phyloP scores from a whole-genome alignment of 2,329 filamentous ascomycete species.

The Aspergillus japonicus region DNA sequence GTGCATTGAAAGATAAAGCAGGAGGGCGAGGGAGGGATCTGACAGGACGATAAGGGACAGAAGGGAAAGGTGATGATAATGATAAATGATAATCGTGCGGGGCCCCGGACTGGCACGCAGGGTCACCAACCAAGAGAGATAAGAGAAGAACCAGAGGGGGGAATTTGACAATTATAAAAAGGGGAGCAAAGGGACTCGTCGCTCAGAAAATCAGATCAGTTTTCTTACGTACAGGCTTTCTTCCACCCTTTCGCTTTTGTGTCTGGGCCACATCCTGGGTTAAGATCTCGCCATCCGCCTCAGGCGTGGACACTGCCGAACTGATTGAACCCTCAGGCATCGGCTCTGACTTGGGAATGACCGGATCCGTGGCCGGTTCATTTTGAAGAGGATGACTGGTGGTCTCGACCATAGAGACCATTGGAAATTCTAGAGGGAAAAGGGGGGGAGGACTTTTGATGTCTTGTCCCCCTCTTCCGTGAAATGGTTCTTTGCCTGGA shows the following conservation, averaged over 20 bases:
- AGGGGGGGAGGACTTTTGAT: background rate
- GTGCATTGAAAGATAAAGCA: background rate
- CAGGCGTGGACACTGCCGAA: constrained; percentile 48
- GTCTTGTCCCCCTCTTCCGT: background rate
- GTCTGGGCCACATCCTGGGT: constrained; percentile 46
- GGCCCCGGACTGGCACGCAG: background rate
- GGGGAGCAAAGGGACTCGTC: constrained; percentile 3
- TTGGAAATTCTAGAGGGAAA: constrained; percentile 20
- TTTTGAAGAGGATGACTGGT: constrained; percentile 37
- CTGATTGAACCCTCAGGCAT: constrained; percentile 44
- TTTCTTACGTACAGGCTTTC: constrained; percentile 77
- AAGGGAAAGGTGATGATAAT: constrained; percentile 10
- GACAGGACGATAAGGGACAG: constrained; percentile 16
- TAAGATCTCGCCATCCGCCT: constrained; percentile 42
- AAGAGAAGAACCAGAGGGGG: constrained; percentile 15
- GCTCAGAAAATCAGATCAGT: background rate
- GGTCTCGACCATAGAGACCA: constrained; percentile 48
- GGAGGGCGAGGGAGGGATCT: constrained; percentile 10
- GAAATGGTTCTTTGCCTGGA: background rate
- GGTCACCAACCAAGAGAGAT: constrained; percentile 8
- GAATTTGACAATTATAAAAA: constrained; percentile 9
- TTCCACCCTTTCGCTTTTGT: constrained; percentile 94
- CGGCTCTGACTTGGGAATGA: constrained; percentile 45
- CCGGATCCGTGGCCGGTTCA: constrained; percentile 41
- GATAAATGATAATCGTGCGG: constrained; percentile 6